phyloP scores from a whole-genome alignment of 805 yeast species.

The Candida berthetii region DNA sequence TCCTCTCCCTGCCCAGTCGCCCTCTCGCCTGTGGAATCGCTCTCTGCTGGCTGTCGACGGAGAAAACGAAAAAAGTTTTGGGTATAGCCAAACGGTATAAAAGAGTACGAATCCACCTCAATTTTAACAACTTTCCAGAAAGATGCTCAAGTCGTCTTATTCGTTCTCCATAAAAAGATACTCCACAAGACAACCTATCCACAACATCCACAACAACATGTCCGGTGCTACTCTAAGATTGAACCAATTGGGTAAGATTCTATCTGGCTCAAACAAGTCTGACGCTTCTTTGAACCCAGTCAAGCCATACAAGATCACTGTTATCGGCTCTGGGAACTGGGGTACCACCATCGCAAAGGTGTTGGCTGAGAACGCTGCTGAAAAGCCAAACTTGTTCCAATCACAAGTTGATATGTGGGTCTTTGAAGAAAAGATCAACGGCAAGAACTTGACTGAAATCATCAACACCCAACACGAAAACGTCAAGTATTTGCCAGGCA shows the following conservation, averaged over 20 bases:
- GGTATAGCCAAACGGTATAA: too few species aligned
- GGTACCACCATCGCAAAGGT: conserved; percentile 96
- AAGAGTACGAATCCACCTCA: too few species aligned
- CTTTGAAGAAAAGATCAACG: conserved; percentile 76
- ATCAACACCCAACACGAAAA: conserved; percentile 90
- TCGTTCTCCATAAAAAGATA: too few species aligned
- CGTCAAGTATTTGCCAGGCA: conserved; percentile 89
- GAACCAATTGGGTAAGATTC: conserved; percentile 5
- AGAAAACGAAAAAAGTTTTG: too few species aligned
- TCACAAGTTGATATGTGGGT: conserved; percentile 94
- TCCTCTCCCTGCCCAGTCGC: too few species aligned
- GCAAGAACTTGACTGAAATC: conserved; percentile 71
- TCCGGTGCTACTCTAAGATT: conserved; percentile 17
- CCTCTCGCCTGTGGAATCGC: too few species aligned
- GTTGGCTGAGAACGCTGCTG: conserved; percentile 78
- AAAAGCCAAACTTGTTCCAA: conserved; percentile 67
- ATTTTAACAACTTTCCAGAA: too few species aligned
- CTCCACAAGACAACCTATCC: too few species aligned
- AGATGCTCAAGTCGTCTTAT: too few species aligned
- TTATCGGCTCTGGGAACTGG: conserved; percentile 98
- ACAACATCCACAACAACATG: too few species aligned
- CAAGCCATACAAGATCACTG: conserved; percentile 50
- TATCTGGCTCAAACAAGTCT: not conserved
- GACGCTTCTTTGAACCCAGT: conserved; percentile 1
- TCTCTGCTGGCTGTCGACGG: too few species aligned